Evolutionary conservation across 2,329 filamentous ascomycete genomes (phyloP).

Genomic region (Aspergillus unguis): DNA sequence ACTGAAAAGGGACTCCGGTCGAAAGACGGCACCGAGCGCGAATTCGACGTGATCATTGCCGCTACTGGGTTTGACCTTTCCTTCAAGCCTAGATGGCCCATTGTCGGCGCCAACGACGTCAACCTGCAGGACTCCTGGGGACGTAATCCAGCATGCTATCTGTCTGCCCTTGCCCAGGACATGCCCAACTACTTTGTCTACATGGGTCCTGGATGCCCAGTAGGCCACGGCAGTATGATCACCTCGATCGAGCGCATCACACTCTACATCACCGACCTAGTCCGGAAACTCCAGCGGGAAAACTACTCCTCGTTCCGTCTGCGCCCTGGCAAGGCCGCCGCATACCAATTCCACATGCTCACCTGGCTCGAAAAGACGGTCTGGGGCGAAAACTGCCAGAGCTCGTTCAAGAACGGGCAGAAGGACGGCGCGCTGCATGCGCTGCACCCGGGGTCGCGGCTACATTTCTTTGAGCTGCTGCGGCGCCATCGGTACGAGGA

Average conservation of each 20-base stretch:
- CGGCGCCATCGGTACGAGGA: background rate
- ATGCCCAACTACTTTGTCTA: constrained; percentile 48
- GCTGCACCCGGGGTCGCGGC: background rate
- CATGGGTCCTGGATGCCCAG: constrained; percentile 33
- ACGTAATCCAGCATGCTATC: constrained; percentile 42
- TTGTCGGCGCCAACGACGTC: background rate
- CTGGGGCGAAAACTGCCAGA: background rate
- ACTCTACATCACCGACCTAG: constrained; percentile 43
- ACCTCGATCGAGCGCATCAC: constrained; percentile 42
- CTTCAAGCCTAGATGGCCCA: background rate
- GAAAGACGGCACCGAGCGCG: constrained; percentile 15
- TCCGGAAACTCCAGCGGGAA: constrained; percentile 27
- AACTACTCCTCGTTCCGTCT: constrained; percentile 1
- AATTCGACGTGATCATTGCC: constrained; percentile 16
- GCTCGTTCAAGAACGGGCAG: background rate
- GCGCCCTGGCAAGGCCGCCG: background rate
- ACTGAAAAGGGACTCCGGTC: constrained; percentile 31
- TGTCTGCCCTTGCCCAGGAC: constrained; percentile 44
- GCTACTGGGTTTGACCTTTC: constrained; percentile 29
- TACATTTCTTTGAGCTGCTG: background rate
- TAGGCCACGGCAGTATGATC: constrained; percentile 39
- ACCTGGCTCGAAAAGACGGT: background rate
- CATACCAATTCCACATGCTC: constrained; percentile 1
- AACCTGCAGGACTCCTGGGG: constrained; percentile 43
- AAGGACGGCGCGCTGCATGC: background rate